Evolutionary conservation across 1,284 basidiomycete genomes (phyloP), one percentile per base, ranked within the genome.

Genomic region (Trametes pubescens): DNA sequence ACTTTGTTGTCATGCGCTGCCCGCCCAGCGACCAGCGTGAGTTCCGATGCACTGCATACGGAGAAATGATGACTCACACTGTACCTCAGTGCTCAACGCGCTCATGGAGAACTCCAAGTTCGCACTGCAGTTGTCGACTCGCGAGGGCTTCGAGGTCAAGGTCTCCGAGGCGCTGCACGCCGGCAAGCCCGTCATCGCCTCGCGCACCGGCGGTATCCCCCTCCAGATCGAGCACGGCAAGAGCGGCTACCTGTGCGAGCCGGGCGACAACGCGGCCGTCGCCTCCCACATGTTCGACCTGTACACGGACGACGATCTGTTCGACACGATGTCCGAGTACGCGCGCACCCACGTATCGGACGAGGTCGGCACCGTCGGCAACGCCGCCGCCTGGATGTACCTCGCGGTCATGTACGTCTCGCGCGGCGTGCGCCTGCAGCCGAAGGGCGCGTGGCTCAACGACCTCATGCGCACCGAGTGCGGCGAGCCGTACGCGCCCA

Each of bases 81-180:
- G 37, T 43, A 18, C 52, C 43, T 37, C 67, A 93, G 91, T 93
- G 59, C 80, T 93, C 60, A 92, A 93, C 72, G 87, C 88, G 11
- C 80, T 93, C 65, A 86, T 94, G 87, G 84, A 88, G 47, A 93
- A 92, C 73, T 81, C 89, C 51, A 86, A 88, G 75, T 86, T 93
- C 68, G 91, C 90, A 4, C 82, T 92, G 53, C 92, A 93, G 76
- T 86, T 93, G 58, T 92, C 89, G 58, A 87, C 87, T 59, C 92
- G 93, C 65, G 94, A 96, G 79, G 94, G 94, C 48, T 96, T 96
- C 78, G 94, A 96, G 73, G 92, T 96, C 77, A 95, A 95, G 77
- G 94, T 95, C 60, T 95, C 93, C 48, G 94, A 96, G 78, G 93
- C 92, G 21, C 83, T 96, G 57, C 92, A 95, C 76, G 86, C 92